These are phyloP conservation scores for Luzula sylvatica DNA, from an alignment of 176 grass and related monocot genomes.

Conservation along the genomic window DNA sequence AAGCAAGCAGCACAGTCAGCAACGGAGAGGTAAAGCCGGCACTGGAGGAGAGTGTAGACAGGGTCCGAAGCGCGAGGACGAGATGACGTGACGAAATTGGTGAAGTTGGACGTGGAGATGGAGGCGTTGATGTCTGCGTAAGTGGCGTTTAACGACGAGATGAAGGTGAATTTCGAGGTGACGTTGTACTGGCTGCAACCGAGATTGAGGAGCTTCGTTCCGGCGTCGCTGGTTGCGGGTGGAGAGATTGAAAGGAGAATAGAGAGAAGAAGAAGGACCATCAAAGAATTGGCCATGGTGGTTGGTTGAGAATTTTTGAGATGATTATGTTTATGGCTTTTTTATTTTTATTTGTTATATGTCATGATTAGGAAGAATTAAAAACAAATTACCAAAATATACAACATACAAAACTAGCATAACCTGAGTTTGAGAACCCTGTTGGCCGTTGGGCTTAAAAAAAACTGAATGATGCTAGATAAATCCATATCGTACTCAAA, in stretches of 20 bases:
- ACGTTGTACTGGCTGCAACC: slow-evolving; percentile 73
- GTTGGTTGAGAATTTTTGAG: not conserved
- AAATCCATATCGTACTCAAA: no score
- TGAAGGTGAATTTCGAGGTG: slow-evolving; percentile 31
- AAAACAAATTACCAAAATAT: no score
- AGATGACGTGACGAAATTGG: slow-evolving; percentile 43
- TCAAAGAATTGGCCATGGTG: not conserved
- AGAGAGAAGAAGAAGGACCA: not conserved
- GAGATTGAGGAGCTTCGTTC: slow-evolving; percentile 35
- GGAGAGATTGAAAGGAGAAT: not conserved
- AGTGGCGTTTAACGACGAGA: slow-evolving; percentile 38
- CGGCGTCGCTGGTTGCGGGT: slow-evolving; percentile 28
- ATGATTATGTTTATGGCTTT: no score
- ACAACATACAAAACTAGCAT: no score
- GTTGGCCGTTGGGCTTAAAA: no score
- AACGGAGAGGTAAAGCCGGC: slow-evolving; percentile 45
- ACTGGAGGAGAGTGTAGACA: slow-evolving; percentile 55
- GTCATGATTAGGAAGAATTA: no score
- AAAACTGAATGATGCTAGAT: no score
- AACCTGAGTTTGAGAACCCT: no score
- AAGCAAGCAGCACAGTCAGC: slow-evolving; percentile 49
- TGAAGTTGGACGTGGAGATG: slow-evolving; percentile 23
- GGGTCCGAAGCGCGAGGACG: slow-evolving; percentile 28
- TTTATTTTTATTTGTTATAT: no score
- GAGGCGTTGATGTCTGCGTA: slow-evolving; percentile 40